phyloP scores from a whole-genome alignment of 2,329 filamentous ascomycete species.

The Aureobasidium mangrovei region DNA sequence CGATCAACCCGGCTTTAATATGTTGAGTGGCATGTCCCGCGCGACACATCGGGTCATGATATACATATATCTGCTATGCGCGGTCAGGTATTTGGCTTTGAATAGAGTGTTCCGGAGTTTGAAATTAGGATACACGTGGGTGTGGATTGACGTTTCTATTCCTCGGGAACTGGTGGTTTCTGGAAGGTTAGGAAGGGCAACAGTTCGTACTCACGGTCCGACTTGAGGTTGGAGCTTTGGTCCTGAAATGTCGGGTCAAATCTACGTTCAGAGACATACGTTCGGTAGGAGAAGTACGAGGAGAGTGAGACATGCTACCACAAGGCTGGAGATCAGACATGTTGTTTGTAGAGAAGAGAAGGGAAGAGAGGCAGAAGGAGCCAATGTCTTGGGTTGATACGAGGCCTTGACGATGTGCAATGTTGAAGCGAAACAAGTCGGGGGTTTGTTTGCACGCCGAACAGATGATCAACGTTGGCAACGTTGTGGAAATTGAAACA shows the following conservation, averaged over 20 bases:
- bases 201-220: constrained; percentile 2
- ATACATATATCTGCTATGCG: background rate
- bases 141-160: background rate
- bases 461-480: constrained; percentile 2
- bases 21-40: too few species aligned
- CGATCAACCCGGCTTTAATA: too few species aligned
- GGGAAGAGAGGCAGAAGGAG: too few species aligned
- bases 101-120: background rate
- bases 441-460: background rate
- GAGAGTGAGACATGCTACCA: too few species aligned
- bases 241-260: background rate
- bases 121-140: background rate
- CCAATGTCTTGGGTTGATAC: background rate
- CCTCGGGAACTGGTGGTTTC: background rate
- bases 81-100: too few species aligned
- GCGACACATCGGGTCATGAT: background rate
- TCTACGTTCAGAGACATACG: background rate
- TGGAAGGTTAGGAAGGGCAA: background rate
- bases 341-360: background rate
- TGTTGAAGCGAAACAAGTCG: background rate
- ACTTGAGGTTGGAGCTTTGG: background rate
- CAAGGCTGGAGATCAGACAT: background rate
- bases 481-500: background rate
- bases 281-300: too few species aligned
- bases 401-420: background rate